Conservation (phyloP, 2,329 filamentous ascomycete genomes). For the Arthrobotrys conoides region DNA sequence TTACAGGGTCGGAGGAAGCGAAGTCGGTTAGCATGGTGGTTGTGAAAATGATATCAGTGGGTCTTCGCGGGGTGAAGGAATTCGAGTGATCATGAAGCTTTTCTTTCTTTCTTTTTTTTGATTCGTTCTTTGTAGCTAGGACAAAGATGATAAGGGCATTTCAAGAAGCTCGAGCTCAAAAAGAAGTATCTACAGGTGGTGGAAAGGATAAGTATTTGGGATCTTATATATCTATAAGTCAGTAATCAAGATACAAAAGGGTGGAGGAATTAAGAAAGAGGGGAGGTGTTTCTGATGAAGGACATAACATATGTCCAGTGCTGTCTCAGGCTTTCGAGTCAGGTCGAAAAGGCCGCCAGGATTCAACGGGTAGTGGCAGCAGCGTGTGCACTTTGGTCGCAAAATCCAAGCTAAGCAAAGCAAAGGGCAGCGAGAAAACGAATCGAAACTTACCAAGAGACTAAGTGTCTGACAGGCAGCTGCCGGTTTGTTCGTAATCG, state of each 20-base stretch:
- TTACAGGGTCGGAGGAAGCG: constrained; percentile 59
- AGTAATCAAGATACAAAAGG: neutral
- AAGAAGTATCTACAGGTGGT: constrained; percentile 12
- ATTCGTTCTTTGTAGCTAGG: constrained; percentile 5
- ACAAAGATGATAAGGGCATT: constrained; percentile 32
- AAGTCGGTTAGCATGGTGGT: constrained; percentile 55
- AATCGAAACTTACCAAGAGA: neutral
- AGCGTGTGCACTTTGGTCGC: constrained; percentile 54
- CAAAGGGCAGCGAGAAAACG: neutral
- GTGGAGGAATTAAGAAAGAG: constrained; percentile 1
- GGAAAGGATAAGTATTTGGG: neutral
- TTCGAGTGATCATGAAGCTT: constrained; percentile 40
- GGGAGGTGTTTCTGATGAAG: constrained; percentile 17
- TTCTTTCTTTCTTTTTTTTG: neutral
- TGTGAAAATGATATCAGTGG: constrained; percentile 18
- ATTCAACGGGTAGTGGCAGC: constrained; percentile 31
- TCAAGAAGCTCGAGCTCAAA: constrained; percentile 23
- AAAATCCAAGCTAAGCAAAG: neutral
- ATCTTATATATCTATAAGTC: neutral
- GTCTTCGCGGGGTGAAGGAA: constrained; percentile 14
- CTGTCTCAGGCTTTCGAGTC: constrained; percentile 32
- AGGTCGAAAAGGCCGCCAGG: constrained; percentile 31
- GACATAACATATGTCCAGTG: neutral
- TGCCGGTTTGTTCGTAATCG: constrained; percentile 16
- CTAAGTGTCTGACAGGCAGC: neutral